Conservation (phyloP, 192 early-diverging fungal species). For the Rhizophagus clarus region DNA sequence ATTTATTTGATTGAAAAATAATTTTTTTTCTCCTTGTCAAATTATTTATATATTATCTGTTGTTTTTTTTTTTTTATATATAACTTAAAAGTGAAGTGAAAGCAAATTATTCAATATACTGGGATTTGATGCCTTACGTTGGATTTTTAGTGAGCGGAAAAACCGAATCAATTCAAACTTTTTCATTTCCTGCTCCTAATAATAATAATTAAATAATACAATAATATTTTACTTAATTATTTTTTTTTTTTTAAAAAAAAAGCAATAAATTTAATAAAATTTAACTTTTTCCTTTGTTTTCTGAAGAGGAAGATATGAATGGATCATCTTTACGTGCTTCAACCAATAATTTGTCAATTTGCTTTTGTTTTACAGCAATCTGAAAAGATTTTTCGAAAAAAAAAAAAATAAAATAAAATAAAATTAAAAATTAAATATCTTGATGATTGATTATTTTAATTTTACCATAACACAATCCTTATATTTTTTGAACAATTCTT, state of each 20-base stretch:
- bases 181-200: constrained; percentile 40
- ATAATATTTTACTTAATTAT: too few species aligned
- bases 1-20: not conserved
- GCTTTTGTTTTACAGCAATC: constrained; percentile 78
- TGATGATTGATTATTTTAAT: not conserved
- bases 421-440: not conserved
- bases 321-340: constrained; percentile 84
- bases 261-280: too few species aligned
- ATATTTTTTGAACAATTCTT: constrained; percentile 83
- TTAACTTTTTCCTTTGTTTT: not conserved
- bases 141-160: constrained; percentile 63
- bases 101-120: constrained; percentile 76
- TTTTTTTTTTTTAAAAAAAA: too few species aligned
- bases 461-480: constrained; percentile 80
- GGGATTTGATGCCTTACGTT: constrained; percentile 80
- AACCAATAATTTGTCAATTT: constrained; percentile 78
- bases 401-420: not conserved
- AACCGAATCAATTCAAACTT: constrained; percentile 30
- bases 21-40: constrained; percentile 12
- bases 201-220: too few species aligned
- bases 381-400: constrained; percentile 32
- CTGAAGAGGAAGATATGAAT: constrained; percentile 32
- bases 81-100: constrained; percentile 50
- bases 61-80: not conserved
- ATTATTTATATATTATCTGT: too few species aligned